phyloP scores from a whole-genome alignment of 768 basidiomycete species.

The Sarcomyxa edulis region DNA sequence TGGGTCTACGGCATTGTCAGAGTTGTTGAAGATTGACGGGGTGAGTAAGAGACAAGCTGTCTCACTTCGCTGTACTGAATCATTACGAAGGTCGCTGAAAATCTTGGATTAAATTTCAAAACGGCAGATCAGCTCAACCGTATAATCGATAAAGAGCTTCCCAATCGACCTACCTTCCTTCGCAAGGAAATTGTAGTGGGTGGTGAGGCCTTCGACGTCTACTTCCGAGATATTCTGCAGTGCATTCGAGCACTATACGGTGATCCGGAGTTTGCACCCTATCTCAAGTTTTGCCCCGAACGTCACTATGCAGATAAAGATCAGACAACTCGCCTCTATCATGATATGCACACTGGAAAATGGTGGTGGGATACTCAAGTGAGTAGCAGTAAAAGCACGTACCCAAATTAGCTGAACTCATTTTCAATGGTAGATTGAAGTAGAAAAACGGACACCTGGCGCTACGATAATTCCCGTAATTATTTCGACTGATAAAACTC shows the following conservation, averaged over 20 bases:
- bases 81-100: slow-evolving; percentile 18
- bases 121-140: slow-evolving; percentile 24
- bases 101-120: slow-evolving; percentile 24
- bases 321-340: slow-evolving; percentile 21
- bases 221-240: slow-evolving; percentile 15
- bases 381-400: slow-evolving; percentile 5
- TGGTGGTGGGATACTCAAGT: slow-evolving; percentile 54
- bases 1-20: slow-evolving; percentile 16
- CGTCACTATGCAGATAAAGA: slow-evolving; percentile 1
- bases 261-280: slow-evolving; percentile 17
- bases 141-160: slow-evolving; percentile 25
- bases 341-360: slow-evolving; percentile 41
- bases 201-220: slow-evolving; percentile 16
- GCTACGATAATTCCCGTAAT: slow-evolving; percentile 37
- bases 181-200: slow-evolving; percentile 18
- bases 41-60: too few relatives aligned
- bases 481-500: slow-evolving; percentile 42
- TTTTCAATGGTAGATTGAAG: slow-evolving; percentile 19
- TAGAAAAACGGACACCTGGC: slow-evolving; percentile 9
- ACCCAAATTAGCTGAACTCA: neutral
- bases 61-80: too few relatives aligned
- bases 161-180: slow-evolving; percentile 18
- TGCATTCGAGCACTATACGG: slow-evolving; percentile 15
- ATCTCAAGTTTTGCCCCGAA: slow-evolving; percentile 6
- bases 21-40: slow-evolving; percentile 1